These are phyloP conservation scores for Globisporangium ultimum DNA, from an alignment of 352 stramenopile genomes.

Conservation along the genomic window DNA sequence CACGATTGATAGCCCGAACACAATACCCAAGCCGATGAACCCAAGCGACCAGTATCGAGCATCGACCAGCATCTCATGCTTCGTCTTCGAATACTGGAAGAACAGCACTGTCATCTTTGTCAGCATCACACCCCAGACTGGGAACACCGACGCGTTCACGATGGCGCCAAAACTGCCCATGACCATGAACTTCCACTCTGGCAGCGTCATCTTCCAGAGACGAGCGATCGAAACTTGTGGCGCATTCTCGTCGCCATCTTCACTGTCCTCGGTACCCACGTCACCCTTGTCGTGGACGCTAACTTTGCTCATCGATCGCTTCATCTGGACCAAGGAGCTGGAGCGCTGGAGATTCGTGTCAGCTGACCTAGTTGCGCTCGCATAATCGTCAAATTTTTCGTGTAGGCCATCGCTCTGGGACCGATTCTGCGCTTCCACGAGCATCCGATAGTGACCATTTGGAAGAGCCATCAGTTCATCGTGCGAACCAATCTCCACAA, in stretches of 20 bases:
- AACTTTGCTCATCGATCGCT: too few relatives aligned
- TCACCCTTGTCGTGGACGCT: too few relatives aligned
- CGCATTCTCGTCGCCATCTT: too few relatives aligned
- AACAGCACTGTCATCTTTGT: constrained; percentile 54
- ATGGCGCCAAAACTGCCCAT: constrained; percentile 35
- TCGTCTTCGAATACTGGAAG: constrained; percentile 31
- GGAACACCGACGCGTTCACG: constrained; percentile 44
- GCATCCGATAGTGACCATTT: constrained; percentile 35
- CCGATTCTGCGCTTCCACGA: constrained; percentile 20
- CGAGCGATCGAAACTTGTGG: too few relatives aligned
- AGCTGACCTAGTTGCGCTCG: not conserved
- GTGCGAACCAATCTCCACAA: constrained; percentile 93
- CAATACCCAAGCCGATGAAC: constrained; percentile 35
- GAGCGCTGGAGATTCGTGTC: too few relatives aligned
- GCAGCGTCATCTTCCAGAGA: constrained; percentile 46
- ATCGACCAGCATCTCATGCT: constrained; percentile 31
- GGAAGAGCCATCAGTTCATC: constrained; percentile 77
- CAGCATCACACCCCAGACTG: constrained; percentile 46
- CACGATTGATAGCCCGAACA: constrained; percentile 32
- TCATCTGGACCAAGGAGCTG: too few relatives aligned
- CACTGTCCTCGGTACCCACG: too few relatives aligned
- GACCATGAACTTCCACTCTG: constrained; percentile 43
- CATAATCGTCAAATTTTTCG: too few relatives aligned
- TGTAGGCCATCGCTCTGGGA: constrained; percentile 19
- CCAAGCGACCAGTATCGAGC: constrained; percentile 30